phyloP scores from a whole-genome alignment of 768 basidiomycete species.

The Panus rudis region DNA sequence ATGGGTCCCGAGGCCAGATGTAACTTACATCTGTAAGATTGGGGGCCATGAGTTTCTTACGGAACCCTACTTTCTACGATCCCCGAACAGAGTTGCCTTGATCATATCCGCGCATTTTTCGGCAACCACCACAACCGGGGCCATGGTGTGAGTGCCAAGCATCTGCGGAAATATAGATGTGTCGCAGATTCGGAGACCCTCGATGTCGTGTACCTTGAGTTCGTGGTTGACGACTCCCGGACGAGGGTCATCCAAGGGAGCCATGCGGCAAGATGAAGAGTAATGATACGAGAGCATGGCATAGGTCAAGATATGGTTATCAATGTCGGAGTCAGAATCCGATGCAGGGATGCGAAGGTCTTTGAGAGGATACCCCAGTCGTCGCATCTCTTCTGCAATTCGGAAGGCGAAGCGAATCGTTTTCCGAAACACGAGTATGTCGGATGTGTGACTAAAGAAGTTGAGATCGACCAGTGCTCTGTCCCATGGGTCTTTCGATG shows the following conservation, averaged over 20 bases:
- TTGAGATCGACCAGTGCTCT: neutral
- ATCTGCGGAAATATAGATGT: conserved; percentile 8
- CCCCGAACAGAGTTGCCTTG: no score
- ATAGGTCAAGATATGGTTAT: conserved; percentile 8
- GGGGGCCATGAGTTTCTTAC: no score
- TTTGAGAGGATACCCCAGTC: conserved; percentile 7
- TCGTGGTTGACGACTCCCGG: conserved; percentile 38
- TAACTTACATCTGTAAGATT: no score
- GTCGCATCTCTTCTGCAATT: neutral
- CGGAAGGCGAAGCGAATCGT: neutral
- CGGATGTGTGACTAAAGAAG: neutral
- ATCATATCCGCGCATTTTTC: neutral
- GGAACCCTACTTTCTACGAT: no score
- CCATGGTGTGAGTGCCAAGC: neutral
- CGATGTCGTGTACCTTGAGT: conserved; percentile 36
- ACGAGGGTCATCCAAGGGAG: conserved; percentile 2
- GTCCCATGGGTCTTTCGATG: neutral
- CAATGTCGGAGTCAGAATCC: conserved; percentile 11
- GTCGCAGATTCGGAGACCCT: conserved; percentile 30
- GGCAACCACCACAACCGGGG: neutral
- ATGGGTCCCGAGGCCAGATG: no score
- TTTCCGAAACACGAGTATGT: neutral
- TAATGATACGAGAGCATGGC: conserved; percentile 16
- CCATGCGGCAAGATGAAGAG: conserved; percentile 36
- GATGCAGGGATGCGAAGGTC: conserved; percentile 7